A percentile compares a stretch with the other conserved stretches of the same genome.
These are phyloP conservation scores for Streptanthus diversifolius DNA, from an alignment of 345 rosid genomes.

Conservation along the genomic window DNA sequence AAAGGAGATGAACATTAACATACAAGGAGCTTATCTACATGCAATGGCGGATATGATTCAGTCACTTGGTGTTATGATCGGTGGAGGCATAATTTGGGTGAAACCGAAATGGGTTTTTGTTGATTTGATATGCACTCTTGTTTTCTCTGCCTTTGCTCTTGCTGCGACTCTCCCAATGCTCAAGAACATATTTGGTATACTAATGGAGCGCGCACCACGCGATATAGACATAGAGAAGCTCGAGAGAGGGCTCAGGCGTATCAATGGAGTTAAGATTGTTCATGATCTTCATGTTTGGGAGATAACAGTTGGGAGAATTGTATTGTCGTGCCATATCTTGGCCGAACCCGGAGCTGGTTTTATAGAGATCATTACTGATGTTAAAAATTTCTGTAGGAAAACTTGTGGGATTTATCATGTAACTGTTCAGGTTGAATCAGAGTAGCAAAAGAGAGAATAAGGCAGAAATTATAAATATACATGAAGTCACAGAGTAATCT, in stretches of 20 bases:
- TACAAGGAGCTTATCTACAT: conserved; percentile 84
- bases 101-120: conserved; percentile 59
- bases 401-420: conserved; percentile 57
- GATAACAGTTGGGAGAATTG: conserved; percentile 59
- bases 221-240: conserved; percentile 48
- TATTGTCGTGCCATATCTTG: conserved; percentile 64
- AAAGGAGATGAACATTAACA: conserved; percentile 52
- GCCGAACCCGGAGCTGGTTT: conserved; percentile 50
- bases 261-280: conserved; percentile 51
- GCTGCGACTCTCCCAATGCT: conserved; percentile 61
- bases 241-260: conserved; percentile 44
- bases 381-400: conserved; percentile 54
- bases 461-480: background rate
- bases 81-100: conserved; percentile 66
- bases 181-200: conserved; percentile 45
- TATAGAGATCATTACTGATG: conserved; percentile 41
- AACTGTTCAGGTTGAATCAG: conserved; percentile 68
- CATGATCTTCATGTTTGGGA: conserved; percentile 87
- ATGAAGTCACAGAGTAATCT: background rate
- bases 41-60: conserved; percentile 73
- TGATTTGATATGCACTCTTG: conserved; percentile 66
- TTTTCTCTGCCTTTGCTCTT: conserved; percentile 57
- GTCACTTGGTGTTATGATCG: conserved; percentile 73
- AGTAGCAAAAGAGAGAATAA: conserved; percentile 7
- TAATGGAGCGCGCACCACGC: conserved; percentile 67